phyloP scores from a whole-genome alignment of 176 grass and related monocot species.

The Puccinellia tenuiflora region DNA sequence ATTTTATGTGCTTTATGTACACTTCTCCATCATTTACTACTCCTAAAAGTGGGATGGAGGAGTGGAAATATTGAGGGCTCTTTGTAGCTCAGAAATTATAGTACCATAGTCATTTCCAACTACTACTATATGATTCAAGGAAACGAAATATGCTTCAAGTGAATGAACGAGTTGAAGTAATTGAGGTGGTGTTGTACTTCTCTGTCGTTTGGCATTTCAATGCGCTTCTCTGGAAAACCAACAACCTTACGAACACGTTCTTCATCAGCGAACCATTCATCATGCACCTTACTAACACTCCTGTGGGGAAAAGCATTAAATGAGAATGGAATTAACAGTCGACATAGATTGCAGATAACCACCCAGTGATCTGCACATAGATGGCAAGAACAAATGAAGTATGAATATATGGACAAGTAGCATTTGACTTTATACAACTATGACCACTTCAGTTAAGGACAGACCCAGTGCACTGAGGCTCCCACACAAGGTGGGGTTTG shows the following conservation, averaged over 20 bases:
- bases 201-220: constrained; percentile 58
- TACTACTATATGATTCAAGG: neutral
- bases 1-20: constrained; percentile 11
- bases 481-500: no score
- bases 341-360: constrained; percentile 5
- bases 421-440: constrained; percentile 2
- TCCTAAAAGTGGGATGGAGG: neutral
- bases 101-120: neutral
- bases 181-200: constrained; percentile 53
- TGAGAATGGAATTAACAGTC: constrained; percentile 11
- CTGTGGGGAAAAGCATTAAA: constrained; percentile 38
- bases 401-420: neutral
- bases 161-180: constrained; percentile 27
- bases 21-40: neutral
- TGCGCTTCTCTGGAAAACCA: constrained; percentile 71
- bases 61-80: neutral
- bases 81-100: neutral
- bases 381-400: constrained; percentile 15
- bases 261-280: constrained; percentile 99
- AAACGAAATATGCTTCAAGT: neutral
- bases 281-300: constrained; percentile 99
- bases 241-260: constrained; percentile 82
- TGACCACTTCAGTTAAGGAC: neutral
- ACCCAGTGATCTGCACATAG: neutral
- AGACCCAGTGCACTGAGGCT: no score